These are phyloP conservation scores for Xenoacremonium recifei DNA, from an alignment of 2,329 filamentous ascomycete species.

Conservation along the genomic window DNA sequence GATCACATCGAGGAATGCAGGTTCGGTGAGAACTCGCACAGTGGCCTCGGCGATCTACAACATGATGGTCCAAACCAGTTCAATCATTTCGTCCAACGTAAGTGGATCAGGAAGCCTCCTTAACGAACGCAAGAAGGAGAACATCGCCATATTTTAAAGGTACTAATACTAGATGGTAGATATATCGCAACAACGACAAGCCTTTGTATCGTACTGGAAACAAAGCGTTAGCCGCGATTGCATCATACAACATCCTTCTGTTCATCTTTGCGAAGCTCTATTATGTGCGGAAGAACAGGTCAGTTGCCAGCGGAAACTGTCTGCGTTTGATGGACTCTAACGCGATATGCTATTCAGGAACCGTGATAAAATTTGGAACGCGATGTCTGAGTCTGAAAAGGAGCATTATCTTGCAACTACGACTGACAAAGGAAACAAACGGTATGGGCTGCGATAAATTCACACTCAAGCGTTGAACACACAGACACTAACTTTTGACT, in stretches of 20 bases:
- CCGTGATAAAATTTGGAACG: slow-evolving; percentile 42
- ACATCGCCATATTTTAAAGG: too few relatives aligned
- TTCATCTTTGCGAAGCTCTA: slow-evolving; percentile 45
- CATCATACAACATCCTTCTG: slow-evolving; percentile 44
- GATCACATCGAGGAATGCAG: slow-evolving; percentile 61
- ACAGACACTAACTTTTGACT: too few relatives aligned
- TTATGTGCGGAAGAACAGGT: slow-evolving; percentile 47
- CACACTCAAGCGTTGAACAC: too few relatives aligned
- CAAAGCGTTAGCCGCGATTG: slow-evolving; percentile 46
- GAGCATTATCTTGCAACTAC: slow-evolving; percentile 48
- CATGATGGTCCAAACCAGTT: slow-evolving; percentile 46
- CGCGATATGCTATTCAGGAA: too few relatives aligned
- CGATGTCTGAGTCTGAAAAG: slow-evolving; percentile 44
- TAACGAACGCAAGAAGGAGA: too few relatives aligned
- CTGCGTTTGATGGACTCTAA: too few relatives aligned
- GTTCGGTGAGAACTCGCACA: slow-evolving; percentile 60
- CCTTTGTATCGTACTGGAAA: slow-evolving; percentile 52
- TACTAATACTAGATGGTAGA: too few relatives aligned
- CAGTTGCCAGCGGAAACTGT: too few relatives aligned
- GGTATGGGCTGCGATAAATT: too few relatives aligned
- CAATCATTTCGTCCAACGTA: slow-evolving; percentile 43
- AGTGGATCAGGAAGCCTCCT: too few relatives aligned
- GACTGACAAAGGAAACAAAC: slow-evolving; percentile 51
- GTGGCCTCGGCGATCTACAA: slow-evolving; percentile 63
- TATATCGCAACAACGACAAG: slow-evolving; percentile 49